Evolutionary conservation across 1,284 basidiomycete genomes (phyloP), one percentile per base, ranked within the genome.

Genomic region (Fomitopsis schrenkii): DNA sequence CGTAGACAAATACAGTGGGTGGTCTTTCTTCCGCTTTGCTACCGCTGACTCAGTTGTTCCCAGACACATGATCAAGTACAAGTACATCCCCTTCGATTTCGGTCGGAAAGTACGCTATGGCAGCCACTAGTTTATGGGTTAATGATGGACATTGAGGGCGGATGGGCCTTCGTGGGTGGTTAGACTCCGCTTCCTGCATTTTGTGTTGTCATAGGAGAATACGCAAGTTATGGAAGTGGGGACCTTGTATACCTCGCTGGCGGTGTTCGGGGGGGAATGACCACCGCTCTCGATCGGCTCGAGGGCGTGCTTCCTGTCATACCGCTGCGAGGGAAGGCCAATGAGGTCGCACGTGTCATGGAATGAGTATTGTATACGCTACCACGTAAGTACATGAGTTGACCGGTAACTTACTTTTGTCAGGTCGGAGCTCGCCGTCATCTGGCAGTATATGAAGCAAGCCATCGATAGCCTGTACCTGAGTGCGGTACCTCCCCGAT

Each of bases 1-100:
- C 84, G 94, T 65, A 82, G 94, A 67, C 94, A 96, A 78, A 94
- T 97, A 71, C 93, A 92, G 94, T 96, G 72, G 70, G 94, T 84
- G 2, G 57, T 35, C n/a, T 10, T 28, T 22, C 9, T 14, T 5
- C 14, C 9, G 7, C n/a, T 8, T 17, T 5, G 28, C 1, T 22
- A 1, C 1, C 22, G 6, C n/a, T n/a, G 6, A 15, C 26, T 48
- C 38, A 46, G 5, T 14, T 46, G 15, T 33, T 17, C 46, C 35
- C 73, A 96, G 94, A 71, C 97, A 98, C 77, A 98, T 98, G 97
- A 93, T 97, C 82, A 97, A 97, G 77, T 98, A 98, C 82, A 95
- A 93, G 74, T 97, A 94, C 76, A 78, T 97, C 59, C 94, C 94
- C 40, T 97, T 95, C 76, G 94, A 97, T 72, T 83, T 96, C 66